Evolutionary conservation across 495 filamentous ascomycete genomes (phyloP), one percentile per base, ranked within the genome.

Genomic region (Chaetomium cochliodes): DNA sequence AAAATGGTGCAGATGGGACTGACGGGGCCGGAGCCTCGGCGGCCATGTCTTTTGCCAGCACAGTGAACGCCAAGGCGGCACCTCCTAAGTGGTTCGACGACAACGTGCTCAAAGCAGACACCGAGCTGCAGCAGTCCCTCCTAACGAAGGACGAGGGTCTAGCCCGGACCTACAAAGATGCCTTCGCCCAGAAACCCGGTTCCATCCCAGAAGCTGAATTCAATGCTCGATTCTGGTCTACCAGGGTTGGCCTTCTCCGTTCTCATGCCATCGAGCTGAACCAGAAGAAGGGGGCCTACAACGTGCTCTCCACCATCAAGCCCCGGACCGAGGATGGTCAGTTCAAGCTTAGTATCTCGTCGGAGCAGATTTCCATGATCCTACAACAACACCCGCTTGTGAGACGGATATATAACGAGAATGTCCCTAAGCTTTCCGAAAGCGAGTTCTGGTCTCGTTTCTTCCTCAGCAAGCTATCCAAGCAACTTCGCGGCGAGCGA

Each of bases 381-480:
- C 93, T 98, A 74, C 85, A 85, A 54, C 93, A 97, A 73, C 92
- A 98, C 75, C 91, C 94, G 13, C 81, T 98, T 11, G 90, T 98
- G 57, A 90, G 90, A 72, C 85, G 86, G 13, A 92, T 94, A 9
- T 98, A 96, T 73, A 92, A 98, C 69, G 92, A 97, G 68, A 91
- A 90, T 69, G 92, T 97, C 7, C 96, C 94, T 4, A 90, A 90
- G 64, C 72, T 96, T 28, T 84, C 78, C 49, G 90, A 96, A 70
- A 81, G 83, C 60, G 86, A 89, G 30, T 98, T 98, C 73, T 98
- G 93, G 93, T 87, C 86, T 15, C 83, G 90, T 49, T 98, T 98
- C 76, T 98, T 98, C 77, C 84, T 89, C 68, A 93, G 90, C 73
- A 83, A 89, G 51, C 80, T 98, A 18, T 92, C 90, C 63, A 97